phyloP scores from a whole-genome alignment of 73 alveolate species.

The Stentor roeselii region DNA sequence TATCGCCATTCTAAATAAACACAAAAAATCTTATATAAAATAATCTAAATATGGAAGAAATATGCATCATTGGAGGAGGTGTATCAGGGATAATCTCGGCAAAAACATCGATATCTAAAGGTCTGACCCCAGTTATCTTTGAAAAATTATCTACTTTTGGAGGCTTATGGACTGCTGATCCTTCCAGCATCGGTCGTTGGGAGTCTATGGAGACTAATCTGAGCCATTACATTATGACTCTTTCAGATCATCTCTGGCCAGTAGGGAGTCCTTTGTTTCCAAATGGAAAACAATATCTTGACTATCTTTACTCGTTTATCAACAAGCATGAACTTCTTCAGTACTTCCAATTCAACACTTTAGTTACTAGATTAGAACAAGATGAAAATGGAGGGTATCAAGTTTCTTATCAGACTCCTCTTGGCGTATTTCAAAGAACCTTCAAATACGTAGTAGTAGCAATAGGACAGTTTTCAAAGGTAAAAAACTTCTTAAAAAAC shows the following conservation, averaged over 20 bases:
- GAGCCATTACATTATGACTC: background rate
- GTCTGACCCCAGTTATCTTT: background rate
- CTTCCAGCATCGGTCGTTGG: background rate
- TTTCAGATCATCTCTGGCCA: conserved; percentile 11
- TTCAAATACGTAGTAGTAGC: background rate
- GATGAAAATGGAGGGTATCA: background rate
- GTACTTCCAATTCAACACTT: background rate
- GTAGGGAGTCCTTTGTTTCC: background rate
- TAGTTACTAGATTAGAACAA: background rate
- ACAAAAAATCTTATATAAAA: too few species aligned
- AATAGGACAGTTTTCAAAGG: background rate
- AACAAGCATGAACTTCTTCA: background rate
- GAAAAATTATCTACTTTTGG: background rate
- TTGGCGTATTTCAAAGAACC: background rate
- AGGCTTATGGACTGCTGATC: background rate
- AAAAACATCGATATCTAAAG: background rate
- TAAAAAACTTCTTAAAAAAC: background rate
- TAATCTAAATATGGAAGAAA: too few species aligned
- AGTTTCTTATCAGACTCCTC: background rate
- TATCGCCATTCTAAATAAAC: too few species aligned
- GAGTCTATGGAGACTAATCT: background rate
- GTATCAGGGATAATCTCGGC: background rate
- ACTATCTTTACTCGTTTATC: background rate
- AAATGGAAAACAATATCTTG: background rate
- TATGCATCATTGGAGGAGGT: conserved; percentile 19